A percentile compares a stretch with the other conserved stretches of the same genome.
phyloP scores from a whole-genome alignment of 2,329 filamentous ascomycete species.

The Endoconidiophora laricicola region DNA sequence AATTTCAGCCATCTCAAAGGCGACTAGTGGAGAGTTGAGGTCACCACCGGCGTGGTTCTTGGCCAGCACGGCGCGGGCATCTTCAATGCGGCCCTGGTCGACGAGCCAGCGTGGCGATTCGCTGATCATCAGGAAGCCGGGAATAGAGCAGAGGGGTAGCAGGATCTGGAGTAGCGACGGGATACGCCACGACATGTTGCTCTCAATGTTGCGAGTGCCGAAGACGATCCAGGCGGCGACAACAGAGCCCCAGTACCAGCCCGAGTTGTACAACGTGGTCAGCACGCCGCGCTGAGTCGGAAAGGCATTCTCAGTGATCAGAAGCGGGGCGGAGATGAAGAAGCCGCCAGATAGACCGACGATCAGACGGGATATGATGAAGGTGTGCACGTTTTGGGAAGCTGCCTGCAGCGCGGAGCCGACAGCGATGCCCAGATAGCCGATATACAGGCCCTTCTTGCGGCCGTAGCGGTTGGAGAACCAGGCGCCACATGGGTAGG shows the following conservation, averaged over 20 bases:
- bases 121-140: slow-evolving; percentile 15
- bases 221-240: slow-evolving; percentile 30
- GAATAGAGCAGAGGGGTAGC: slow-evolving; percentile 26
- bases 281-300: slow-evolving; percentile 44
- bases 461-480: slow-evolving; percentile 31
- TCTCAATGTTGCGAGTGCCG: slow-evolving; percentile 21
- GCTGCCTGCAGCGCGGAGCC: slow-evolving; percentile 18
- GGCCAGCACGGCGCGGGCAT: slow-evolving; percentile 20
- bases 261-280: slow-evolving; percentile 37
- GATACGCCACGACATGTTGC: slow-evolving; percentile 24
- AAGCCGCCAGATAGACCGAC: slow-evolving; percentile 26
- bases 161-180: slow-evolving; percentile 25
- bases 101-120: slow-evolving; percentile 22
- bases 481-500: slow-evolving; percentile 29
- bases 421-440: slow-evolving; percentile 25
- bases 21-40: slow-evolving; percentile 32
- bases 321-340: slow-evolving; percentile 46
- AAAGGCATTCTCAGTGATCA: slow-evolving; percentile 46
- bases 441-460: slow-evolving; percentile 28
- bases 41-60: slow-evolving; percentile 37
- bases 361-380: slow-evolving; percentile 39
- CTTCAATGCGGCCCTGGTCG: slow-evolving; percentile 19
- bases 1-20: slow-evolving; percentile 45
- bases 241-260: slow-evolving; percentile 28
- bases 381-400: slow-evolving; percentile 28